Conservation (phyloP, 805 yeast species). For the Candida nemodendra region DNA sequence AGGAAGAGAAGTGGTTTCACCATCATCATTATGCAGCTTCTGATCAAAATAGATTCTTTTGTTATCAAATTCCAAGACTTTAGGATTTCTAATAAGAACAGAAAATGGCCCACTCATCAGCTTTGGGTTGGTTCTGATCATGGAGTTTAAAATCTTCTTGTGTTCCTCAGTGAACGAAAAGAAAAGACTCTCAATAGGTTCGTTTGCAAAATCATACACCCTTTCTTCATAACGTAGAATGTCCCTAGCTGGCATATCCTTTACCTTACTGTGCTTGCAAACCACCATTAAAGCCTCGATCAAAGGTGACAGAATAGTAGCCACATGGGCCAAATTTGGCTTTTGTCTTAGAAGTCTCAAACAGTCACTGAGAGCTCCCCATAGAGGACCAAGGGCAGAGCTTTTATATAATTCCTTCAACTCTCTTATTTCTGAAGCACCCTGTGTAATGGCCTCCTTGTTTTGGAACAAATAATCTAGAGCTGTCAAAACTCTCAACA, state of each 20-base stretch:
- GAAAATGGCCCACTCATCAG: constrained; percentile 96
- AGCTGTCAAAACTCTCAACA: constrained; percentile 84
- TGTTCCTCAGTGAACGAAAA: constrained; percentile 88
- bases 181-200: constrained; percentile 75
- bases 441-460: constrained; percentile 29
- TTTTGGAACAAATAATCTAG: constrained; percentile 74
- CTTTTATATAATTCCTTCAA: constrained; percentile 62
- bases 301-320: constrained; percentile 78
- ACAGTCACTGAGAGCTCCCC: constrained; percentile 83
- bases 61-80: constrained; percentile 90
- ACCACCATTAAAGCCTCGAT: constrained; percentile 94
- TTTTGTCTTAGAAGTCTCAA: constrained; percentile 61
- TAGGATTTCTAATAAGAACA: constrained; percentile 81
- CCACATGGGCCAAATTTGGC: constrained; percentile 56
- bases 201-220: constrained; percentile 64
- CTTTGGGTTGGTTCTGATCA: constrained; percentile 89
- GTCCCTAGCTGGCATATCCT: constrained; percentile 55
- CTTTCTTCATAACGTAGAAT: constrained; percentile 59
- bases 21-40: constrained; percentile 54
- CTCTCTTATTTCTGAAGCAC: constrained; percentile 41
- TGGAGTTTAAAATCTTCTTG: constrained; percentile 80
- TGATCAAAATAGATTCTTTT: constrained; percentile 83
- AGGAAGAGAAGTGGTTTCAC: constrained; percentile 46
- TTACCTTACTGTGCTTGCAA: constrained; percentile 79
- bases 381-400: constrained; percentile 70